A percentile compares a stretch with the other conserved stretches of the same genome.
Conservation (phyloP, 768 basidiomycete genomes). For the Leccinum broughii region DNA sequence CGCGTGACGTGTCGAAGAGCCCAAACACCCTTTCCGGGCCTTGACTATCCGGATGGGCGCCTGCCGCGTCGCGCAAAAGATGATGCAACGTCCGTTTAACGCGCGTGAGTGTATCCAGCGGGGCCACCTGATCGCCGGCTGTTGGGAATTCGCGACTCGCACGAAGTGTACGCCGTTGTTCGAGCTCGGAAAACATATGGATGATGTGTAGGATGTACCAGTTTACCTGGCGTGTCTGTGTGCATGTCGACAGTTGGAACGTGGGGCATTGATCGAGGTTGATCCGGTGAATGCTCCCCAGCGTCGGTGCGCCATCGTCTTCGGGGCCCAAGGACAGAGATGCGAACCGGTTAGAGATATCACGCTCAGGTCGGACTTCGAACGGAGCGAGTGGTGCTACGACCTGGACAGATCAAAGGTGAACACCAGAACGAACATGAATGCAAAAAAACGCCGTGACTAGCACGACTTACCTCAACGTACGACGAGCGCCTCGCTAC, state of each 20-base stretch:
- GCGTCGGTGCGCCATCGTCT: conserved; percentile 7
- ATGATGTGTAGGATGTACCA: conserved; percentile 34
- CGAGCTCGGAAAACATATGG: conserved; percentile 27
- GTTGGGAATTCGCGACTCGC: no score
- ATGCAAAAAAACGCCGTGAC: neutral
- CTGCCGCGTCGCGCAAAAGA: conserved; percentile 22
- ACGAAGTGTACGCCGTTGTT: neutral
- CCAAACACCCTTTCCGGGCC: conserved; percentile 15
- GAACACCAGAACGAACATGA: neutral
- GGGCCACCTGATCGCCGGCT: no score
- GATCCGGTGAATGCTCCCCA: conserved; percentile 43
- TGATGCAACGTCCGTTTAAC: conserved; percentile 35
- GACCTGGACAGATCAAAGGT: conserved; percentile 15
- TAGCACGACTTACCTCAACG: conserved; percentile 33
- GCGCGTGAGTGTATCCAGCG: conserved; percentile 21
- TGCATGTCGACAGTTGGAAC: conserved; percentile 24
- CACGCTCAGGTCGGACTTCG: conserved; percentile 21
- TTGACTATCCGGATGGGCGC: conserved; percentile 9
- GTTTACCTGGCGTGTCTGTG: neutral
- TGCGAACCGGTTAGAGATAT: conserved; percentile 28
- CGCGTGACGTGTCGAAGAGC: conserved; percentile 16
- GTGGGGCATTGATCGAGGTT: conserved; percentile 36
- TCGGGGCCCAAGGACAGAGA: conserved; percentile 15
- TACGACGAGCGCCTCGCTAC: conserved; percentile 55
- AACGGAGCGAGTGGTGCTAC: conserved; percentile 16